Conservation (phyloP, 768 basidiomycete species). For the Gelatoporia subvermispora region DNA sequence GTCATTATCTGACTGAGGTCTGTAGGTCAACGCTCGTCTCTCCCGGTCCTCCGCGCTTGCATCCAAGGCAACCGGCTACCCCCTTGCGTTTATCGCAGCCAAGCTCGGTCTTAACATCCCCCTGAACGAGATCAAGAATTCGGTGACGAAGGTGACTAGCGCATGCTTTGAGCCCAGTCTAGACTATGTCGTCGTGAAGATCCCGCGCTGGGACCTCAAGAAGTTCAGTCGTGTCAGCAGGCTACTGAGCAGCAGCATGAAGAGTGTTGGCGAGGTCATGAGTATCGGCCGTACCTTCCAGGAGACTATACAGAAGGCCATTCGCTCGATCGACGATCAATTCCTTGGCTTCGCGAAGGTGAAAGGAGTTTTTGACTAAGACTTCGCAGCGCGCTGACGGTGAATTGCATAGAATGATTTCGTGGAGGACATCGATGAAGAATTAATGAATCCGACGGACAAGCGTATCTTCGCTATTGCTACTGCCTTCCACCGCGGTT, state of each 20-base stretch:
- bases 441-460: conserved; percentile 91
- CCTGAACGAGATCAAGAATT: conserved; percentile 96
- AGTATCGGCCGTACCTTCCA: conserved; percentile 97
- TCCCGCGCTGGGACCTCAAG: conserved; percentile 98
- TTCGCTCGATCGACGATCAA: conserved; percentile 92
- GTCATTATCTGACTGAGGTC: neutral
- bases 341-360: conserved; percentile 91
- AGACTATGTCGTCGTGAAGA: conserved; percentile 98
- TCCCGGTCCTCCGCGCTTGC: conserved; percentile 97
- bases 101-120: conserved; percentile 97
- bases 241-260: conserved; percentile 92
- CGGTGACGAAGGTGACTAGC: conserved; percentile 92
- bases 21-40: conserved; percentile 88
- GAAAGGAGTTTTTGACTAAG: no score
- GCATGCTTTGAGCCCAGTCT: conserved; percentile 98
- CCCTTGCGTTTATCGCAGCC: conserved; percentile 96
- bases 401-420: conserved; percentile 62
- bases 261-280: conserved; percentile 99
- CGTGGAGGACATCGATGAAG: conserved; percentile 88
- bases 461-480: conserved; percentile 97
- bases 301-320: conserved; percentile 98
- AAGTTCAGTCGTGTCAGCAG: conserved; percentile 95
- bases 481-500: conserved; percentile 87
- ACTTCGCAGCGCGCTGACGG: no score
- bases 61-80: conserved; percentile 98